Evolutionary conservation across 2,329 filamentous ascomycete genomes (phyloP).

Genomic region (Claviceps pazoutovae): DNA sequence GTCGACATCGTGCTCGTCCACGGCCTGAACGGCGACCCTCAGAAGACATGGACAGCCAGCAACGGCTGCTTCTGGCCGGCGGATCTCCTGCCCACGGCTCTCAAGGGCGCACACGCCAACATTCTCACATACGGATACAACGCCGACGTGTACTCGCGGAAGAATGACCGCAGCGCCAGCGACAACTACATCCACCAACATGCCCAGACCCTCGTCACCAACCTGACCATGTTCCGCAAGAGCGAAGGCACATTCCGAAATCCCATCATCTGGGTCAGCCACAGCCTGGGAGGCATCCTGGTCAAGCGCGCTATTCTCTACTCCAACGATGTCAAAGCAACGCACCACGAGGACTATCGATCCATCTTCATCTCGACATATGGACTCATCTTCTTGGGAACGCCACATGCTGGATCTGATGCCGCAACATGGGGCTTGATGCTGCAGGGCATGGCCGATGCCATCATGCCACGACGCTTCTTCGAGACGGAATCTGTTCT

Average conservation of each 20-base stretch:
- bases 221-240: slow-evolving; percentile 48
- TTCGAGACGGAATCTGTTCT: slow-evolving; percentile 55
- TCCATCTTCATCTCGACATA: slow-evolving; percentile 64
- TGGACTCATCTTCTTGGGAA: slow-evolving; percentile 63
- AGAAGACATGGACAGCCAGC: slow-evolving; percentile 45
- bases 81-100: slow-evolving; percentile 48
- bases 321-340: slow-evolving; percentile 45
- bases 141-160: slow-evolving; percentile 43
- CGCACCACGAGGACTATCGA: slow-evolving; percentile 48
- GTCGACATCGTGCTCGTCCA: slow-evolving; percentile 59
- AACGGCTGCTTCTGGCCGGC: slow-evolving; percentile 54
- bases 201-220: slow-evolving; percentile 53
- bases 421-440: slow-evolving; percentile 53
- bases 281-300: slow-evolving; percentile 60
- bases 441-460: slow-evolving; percentile 53
- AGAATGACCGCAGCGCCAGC: slow-evolving; percentile 39
- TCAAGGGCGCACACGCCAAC: slow-evolving; percentile 44
- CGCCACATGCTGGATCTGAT: slow-evolving; percentile 58
- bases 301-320: slow-evolving; percentile 57
- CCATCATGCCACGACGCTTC: slow-evolving; percentile 49
- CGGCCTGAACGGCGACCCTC: slow-evolving; percentile 52
- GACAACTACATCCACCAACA: slow-evolving; percentile 57
- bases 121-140: slow-evolving; percentile 64
- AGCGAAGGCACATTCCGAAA: slow-evolving; percentile 41
- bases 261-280: slow-evolving; percentile 64